Percentiles rank a stretch among this genome's conserved stretches.
phyloP scores from a whole-genome alignment of 257 asterid genomes.

The Solanum etuberosum region DNA sequence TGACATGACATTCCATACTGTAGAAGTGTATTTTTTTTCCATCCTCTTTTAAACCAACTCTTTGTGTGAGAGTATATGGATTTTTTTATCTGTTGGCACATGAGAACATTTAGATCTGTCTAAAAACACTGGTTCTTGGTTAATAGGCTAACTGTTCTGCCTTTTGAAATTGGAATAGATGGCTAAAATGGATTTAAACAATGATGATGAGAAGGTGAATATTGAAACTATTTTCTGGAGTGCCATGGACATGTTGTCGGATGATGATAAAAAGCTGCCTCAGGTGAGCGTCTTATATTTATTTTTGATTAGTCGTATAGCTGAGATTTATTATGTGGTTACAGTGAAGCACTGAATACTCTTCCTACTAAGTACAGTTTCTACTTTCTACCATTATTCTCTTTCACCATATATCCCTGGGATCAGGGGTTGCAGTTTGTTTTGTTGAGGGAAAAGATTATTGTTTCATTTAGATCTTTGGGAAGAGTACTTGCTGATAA shows the following conservation, averaged over 20 bases:
- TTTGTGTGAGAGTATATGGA: background rate
- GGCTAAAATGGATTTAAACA: constrained; percentile 89
- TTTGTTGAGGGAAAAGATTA: background rate
- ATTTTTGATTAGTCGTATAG: background rate
- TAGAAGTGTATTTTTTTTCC: background rate
- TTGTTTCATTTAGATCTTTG: background rate
- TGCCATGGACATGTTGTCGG: constrained; percentile 99
- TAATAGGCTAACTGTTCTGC: background rate
- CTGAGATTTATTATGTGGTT: background rate
- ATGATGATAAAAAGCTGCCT: constrained; percentile 91
- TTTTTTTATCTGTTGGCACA: background rate
- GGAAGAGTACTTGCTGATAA: background rate
- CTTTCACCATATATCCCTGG: background rate
- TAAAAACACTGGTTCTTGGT: background rate
- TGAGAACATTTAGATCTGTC: background rate
- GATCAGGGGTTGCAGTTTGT: background rate
- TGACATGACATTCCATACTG: background rate
- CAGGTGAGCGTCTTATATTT: constrained; percentile 42
- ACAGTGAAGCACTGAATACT: background rate
- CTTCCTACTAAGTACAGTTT: background rate
- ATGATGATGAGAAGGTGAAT: constrained; percentile 81
- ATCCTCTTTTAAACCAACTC: background rate
- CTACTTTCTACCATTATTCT: background rate
- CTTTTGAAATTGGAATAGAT: constrained; percentile 35
- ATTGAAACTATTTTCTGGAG: constrained; percentile 93